A percentile compares a stretch with the other conserved stretches of the same genome.
Evolutionary conservation across 768 basidiomycete species (phyloP).

Genomic region (Rubroboletus satanas): DNA sequence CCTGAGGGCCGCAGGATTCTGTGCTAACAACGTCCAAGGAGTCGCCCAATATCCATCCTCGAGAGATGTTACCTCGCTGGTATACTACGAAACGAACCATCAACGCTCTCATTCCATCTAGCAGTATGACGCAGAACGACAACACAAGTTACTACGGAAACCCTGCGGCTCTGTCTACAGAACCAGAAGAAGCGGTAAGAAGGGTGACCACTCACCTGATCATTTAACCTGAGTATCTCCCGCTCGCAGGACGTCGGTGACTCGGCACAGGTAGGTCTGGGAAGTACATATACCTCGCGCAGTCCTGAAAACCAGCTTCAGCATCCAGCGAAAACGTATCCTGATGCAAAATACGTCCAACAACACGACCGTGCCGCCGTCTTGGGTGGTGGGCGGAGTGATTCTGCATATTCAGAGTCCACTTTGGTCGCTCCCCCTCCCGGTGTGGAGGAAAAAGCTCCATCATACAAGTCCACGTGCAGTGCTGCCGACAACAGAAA

Average conservation of each 20-base stretch:
- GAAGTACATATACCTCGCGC: neutral
- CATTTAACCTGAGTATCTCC: neutral
- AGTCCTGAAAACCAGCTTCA: neutral
- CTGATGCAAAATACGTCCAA: neutral
- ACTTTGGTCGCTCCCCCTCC: neutral
- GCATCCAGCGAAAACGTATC: neutral
- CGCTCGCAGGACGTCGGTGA: neutral
- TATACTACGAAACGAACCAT: neutral
- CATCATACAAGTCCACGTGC: neutral
- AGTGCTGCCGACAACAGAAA: neutral
- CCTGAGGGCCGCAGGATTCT: neutral
- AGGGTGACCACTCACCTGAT: neutral
- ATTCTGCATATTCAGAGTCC: neutral
- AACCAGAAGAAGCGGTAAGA: neutral
- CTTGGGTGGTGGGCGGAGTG: neutral
- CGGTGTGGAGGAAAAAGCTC: neutral
- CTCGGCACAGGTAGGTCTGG: neutral
- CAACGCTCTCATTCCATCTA: neutral
- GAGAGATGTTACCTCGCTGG: neutral
- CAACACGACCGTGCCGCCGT: neutral
- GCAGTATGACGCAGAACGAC: neutral
- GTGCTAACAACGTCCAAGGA: neutral
- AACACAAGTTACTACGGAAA: neutral
- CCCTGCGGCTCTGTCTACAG: neutral
- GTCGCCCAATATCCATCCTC: neutral